Evolutionary conservation across 495 filamentous ascomycete species (phyloP).

Genomic region (Hypoxylon fuscum): DNA sequence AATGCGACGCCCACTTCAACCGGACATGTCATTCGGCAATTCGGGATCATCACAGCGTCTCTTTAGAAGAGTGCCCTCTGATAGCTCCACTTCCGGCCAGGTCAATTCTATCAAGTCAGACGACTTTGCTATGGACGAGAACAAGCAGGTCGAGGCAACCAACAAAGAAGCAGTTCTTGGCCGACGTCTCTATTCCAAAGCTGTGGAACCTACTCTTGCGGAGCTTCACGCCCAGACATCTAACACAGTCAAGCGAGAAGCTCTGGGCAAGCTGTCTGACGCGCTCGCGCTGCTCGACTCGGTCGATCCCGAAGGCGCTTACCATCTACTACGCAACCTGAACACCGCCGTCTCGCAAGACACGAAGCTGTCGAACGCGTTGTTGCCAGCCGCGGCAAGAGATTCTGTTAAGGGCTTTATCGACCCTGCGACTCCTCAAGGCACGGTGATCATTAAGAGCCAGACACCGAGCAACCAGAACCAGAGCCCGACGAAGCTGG

Average conservation of each 20-base stretch:
- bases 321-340: slow-evolving; percentile 78
- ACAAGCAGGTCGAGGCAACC: slow-evolving; percentile 57
- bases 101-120: slow-evolving; percentile 45
- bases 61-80: slow-evolving; percentile 84
- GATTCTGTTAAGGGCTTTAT: slow-evolving; percentile 21
- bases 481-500: slow-evolving; percentile 59
- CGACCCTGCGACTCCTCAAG: slow-evolving; percentile 47
- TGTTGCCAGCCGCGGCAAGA: slow-evolving; percentile 36
- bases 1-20: slow-evolving; percentile 74
- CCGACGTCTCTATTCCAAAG: slow-evolving; percentile 78
- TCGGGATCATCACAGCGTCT: slow-evolving; percentile 86
- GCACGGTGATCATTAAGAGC: slow-evolving; percentile 59
- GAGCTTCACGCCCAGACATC: slow-evolving; percentile 84
- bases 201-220: slow-evolving; percentile 80
- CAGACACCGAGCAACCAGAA: slow-evolving; percentile 25
- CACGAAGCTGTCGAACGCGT: slow-evolving; percentile 49
- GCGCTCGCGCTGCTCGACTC: slow-evolving; percentile 86
- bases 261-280: slow-evolving; percentile 78
- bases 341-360: slow-evolving; percentile 59
- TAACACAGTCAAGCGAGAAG: slow-evolving; percentile 77
- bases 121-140: slow-evolving; percentile 52
- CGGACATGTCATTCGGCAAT: slow-evolving; percentile 91
- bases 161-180: slow-evolving; percentile 86
- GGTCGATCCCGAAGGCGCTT: slow-evolving; percentile 90
- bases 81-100: slow-evolving; percentile 60